Evolutionary conservation across 805 yeast genomes (phyloP).

Genomic region (Diddensiella transvaalensis): DNA sequence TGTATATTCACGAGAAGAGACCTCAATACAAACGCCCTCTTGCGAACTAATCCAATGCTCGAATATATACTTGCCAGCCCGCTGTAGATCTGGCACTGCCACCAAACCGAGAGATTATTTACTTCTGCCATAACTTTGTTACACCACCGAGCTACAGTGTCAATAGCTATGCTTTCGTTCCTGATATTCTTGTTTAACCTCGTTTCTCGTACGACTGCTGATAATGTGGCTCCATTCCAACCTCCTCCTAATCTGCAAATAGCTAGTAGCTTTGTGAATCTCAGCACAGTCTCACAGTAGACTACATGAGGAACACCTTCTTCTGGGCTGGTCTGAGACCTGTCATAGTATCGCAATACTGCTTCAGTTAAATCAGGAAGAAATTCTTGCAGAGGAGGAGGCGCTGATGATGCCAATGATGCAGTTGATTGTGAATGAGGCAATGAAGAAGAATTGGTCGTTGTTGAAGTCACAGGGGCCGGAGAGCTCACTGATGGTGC

Average conservation of each 20-base stretch:
- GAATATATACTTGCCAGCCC: slow-evolving; percentile 63
- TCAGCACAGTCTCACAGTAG: slow-evolving; percentile 64
- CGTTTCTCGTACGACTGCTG: slow-evolving; percentile 43
- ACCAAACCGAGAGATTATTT: slow-evolving; percentile 42
- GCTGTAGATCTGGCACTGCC: slow-evolving; percentile 62
- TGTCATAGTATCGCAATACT: slow-evolving; percentile 40
- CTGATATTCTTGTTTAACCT: slow-evolving; percentile 28
- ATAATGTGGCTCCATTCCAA: slow-evolving; percentile 41
- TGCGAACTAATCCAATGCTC: slow-evolving; percentile 58
- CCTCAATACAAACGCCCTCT: slow-evolving; percentile 64
- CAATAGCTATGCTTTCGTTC: slow-evolving; percentile 26
- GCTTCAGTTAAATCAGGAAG: slow-evolving; percentile 29
- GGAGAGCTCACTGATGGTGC: slow-evolving; percentile 3
- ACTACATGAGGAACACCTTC: slow-evolving; percentile 83
- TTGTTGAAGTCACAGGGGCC: background rate
- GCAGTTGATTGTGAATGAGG: slow-evolving; percentile 1
- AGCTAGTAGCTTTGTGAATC: slow-evolving; percentile 61
- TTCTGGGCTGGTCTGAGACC: slow-evolving; percentile 54
- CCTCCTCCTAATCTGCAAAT: slow-evolving; percentile 48
- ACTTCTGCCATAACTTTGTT: slow-evolving; percentile 46
- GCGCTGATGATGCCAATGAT: slow-evolving; percentile 3
- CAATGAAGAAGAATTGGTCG: background rate
- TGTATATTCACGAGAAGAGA: slow-evolving; percentile 50
- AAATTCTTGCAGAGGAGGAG: slow-evolving; percentile 23
- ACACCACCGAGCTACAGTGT: slow-evolving; percentile 49